Percentiles rank a stretch among this genome's conserved stretches.
phyloP scores from a whole-genome alignment of 1,284 basidiomycete species.

The Cutaneotrichosporon sp. region DNA sequence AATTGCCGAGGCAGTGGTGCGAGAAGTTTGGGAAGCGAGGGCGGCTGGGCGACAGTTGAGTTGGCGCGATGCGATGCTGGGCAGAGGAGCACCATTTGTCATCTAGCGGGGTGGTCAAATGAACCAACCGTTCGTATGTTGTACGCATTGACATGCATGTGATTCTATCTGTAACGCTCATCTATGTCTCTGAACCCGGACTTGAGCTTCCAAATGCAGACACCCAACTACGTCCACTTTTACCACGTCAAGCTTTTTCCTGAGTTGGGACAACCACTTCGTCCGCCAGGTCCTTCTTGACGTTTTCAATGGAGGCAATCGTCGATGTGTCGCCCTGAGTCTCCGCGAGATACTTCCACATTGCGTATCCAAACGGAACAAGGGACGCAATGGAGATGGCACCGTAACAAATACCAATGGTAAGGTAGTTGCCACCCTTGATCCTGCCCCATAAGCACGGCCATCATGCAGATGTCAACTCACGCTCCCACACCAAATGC shows the following conservation, averaged over 20 bases:
- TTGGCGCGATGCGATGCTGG: neutral
- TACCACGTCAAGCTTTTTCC: too few relatives aligned
- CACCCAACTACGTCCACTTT: too few relatives aligned
- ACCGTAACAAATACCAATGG: conserved; percentile 1
- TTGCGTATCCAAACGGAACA: neutral
- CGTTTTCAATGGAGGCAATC: too few relatives aligned
- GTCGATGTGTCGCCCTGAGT: too few relatives aligned
- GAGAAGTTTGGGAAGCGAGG: neutral
- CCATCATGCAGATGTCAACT: neutral
- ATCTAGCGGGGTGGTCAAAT: neutral
- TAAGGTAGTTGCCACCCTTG: conserved; percentile 1
- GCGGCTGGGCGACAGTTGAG: neutral
- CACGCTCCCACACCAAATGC: conserved; percentile 1
- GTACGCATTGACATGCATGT: neutral
- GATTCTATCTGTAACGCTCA: too few relatives aligned
- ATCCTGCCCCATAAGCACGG: neutral
- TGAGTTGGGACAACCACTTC: too few relatives aligned
- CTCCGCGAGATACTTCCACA: neutral
- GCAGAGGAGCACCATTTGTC: neutral
- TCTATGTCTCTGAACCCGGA: too few relatives aligned
- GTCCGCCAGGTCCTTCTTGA: too few relatives aligned
- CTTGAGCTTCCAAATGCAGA: too few relatives aligned
- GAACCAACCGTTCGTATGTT: neutral
- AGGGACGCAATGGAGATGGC: neutral
- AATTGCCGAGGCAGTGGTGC: neutral